Conservation (phyloP, 2,329 filamentous ascomycete species). For the Coniella vitis region DNA sequence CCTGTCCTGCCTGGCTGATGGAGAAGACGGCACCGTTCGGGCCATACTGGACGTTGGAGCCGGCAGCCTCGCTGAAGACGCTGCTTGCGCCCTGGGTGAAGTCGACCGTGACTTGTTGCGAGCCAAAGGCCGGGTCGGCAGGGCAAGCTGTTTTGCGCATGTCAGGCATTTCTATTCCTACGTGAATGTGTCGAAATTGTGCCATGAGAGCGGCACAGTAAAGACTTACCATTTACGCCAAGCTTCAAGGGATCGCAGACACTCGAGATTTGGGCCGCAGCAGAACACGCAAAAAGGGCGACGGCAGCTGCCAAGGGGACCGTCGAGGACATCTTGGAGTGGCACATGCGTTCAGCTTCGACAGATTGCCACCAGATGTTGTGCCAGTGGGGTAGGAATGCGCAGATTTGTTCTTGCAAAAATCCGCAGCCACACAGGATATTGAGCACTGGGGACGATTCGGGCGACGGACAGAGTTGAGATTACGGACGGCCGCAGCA, state of each 20-base stretch:
- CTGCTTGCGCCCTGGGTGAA: constrained; percentile 1
- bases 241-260: constrained; percentile 48
- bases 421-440: no score
- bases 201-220: constrained; percentile 28
- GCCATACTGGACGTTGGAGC: constrained; percentile 43
- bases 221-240: constrained; percentile 22
- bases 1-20: constrained; percentile 61
- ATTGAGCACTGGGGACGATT: no score
- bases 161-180: background rate
- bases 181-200: no score
- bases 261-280: constrained; percentile 50
- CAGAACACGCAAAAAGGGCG: constrained; percentile 43
- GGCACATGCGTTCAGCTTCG: background rate
- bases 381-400: background rate
- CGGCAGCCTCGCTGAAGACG: constrained; percentile 69
- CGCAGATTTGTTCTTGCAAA: no score
- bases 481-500: no score
- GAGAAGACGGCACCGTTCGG: constrained; percentile 47
- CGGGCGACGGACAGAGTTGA: no score
- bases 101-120: constrained; percentile 38
- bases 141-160: constrained; percentile 50
- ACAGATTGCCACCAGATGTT: no score
- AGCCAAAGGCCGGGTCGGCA: constrained; percentile 69
- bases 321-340: constrained; percentile 38
- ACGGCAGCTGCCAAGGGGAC: constrained; percentile 37